Evolutionary conservation across 768 basidiomycete species (phyloP).

Genomic region (Calvatia gigantea): DNA sequence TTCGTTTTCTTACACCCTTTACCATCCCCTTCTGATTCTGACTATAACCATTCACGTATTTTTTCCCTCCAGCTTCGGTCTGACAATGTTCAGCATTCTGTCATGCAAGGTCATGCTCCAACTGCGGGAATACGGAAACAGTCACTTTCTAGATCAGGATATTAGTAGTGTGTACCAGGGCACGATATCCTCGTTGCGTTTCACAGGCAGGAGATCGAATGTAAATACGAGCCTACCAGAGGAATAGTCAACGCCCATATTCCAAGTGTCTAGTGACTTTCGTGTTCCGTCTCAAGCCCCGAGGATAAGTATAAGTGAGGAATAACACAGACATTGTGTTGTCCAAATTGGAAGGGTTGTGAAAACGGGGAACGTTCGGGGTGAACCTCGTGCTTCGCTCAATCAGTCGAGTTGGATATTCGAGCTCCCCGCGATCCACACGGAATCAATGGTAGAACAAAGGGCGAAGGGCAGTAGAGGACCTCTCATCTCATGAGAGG

Average conservation of each 20-base stretch:
- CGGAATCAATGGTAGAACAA: too few species aligned
- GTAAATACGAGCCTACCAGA: not conserved
- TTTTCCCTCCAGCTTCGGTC: not conserved
- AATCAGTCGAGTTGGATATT: too few species aligned
- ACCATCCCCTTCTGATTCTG: not conserved
- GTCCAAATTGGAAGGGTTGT: too few species aligned
- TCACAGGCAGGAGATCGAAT: not conserved
- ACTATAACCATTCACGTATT: not conserved
- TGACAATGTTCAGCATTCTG: not conserved
- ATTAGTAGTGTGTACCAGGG: not conserved
- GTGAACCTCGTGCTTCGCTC: too few species aligned
- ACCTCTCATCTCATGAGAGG: too few species aligned
- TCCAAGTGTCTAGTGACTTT: too few species aligned
- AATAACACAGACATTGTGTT: too few species aligned
- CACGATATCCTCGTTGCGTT: not conserved
- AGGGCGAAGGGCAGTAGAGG: too few species aligned
- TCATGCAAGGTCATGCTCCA: conserved; percentile 6
- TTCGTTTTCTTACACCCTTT: not conserved
- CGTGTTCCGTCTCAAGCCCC: too few species aligned
- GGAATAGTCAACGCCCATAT: not conserved
- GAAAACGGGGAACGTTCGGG: too few species aligned
- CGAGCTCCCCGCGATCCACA: too few species aligned
- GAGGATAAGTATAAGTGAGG: too few species aligned
- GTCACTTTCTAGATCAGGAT: not conserved
- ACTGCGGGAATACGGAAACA: conserved; percentile 5